Base-by-base conservation (phyloP, 2,329 filamentous ascomycete genomes). In the Fusarium marasasianum region DNA sequence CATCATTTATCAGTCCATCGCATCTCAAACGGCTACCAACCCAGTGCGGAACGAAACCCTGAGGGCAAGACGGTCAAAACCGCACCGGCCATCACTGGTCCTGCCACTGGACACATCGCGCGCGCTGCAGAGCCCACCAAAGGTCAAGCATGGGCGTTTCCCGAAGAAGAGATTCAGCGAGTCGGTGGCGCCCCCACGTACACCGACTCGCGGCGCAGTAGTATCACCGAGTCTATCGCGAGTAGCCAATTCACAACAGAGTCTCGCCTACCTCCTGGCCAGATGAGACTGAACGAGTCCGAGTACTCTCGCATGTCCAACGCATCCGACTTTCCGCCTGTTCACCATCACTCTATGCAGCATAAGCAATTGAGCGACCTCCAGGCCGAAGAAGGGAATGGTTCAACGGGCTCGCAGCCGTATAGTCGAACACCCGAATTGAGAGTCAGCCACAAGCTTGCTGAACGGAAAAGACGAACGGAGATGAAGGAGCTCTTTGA, bases 401-500 rank as follows among this genome's bases (percentile, higher is more conserved):
- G 87, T 59, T 84, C 82, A 20, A 84, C 83, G 2, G 88, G 90
- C 17, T 87, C 89, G 31, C 93, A 94, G 73, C 94, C 94, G 5
- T 96, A 96, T 81, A 95, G 93, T 77, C 87, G 94, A 45, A 96
- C 94, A 0, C 94, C 94, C 1, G 94, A 96, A 81, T 86, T 96
- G 44, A 90, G 94, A 29, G 90, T 96, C 55, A 96, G 93, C 79
- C 94, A 96, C 83, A 96, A 96, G 82, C 88, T 96, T 63, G 94
- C 94, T 0, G 94, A 96, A 82, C 88, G 94, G 43, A 96, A 96
- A 84, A 89, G 94, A 44, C 87, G 94, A 69, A 95, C 93, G 14
- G 94, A 96, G 80, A 96, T 96, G 94, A 96, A 96, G 83, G 92
- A 94, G 78, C 84, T 96, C 0, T 96, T 96, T 79, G 94, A 96